Base-by-base conservation (phyloP, 495 filamentous ascomycete species). In the Podospora pseudopauciseta region DNA sequence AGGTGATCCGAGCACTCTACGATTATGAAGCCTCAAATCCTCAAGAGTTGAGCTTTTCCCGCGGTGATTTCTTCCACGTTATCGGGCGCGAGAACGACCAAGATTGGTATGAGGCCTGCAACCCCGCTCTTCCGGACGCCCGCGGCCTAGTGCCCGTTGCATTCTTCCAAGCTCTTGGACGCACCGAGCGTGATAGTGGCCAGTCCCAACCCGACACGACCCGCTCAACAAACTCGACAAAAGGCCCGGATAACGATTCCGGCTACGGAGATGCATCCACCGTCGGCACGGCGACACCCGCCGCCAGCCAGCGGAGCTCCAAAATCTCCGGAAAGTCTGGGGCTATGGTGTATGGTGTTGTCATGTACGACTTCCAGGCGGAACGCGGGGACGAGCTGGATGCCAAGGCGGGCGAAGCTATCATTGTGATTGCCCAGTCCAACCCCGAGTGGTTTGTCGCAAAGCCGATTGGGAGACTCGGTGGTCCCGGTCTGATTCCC, bases 391-490 rank as follows among this genome's bases (percentile, higher is more conserved):
- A 98, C 71, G 95, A 99, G 78, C 79, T 99, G 70, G 94, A 97
- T 70, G 96, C 96, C 28, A 96, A 95, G 77, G 88, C 90, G 60
- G 96, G 95, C 66, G 95, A 99, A 78, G 91, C 92, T 49, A 97
- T 99, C 74, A 97, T 99, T 66, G 93, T 98, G 30, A 98, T 98
- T 76, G 95, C 95, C 54, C 95, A 97, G 78, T 98, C 95, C n/a
- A 97, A 98, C 73, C 93, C 94, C 49, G 95, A 99, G 77, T 99
- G 95, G 95, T 99, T 97, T 74, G 95, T 99, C 72, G 96, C 96
- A 18, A 99, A 99, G 80, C 96, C 95, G 6, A 99, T 98, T 74
- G 93, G 94, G 64, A 86, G 96, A 71, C 84, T 98, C 23, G 95
- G 95, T 26, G 95, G 95, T 13, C 95, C 95, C 0, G 95, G 95